phyloP scores from a whole-genome alignment of 192 early-diverging fungal species.

The Kickxella alabastrina region DNA sequence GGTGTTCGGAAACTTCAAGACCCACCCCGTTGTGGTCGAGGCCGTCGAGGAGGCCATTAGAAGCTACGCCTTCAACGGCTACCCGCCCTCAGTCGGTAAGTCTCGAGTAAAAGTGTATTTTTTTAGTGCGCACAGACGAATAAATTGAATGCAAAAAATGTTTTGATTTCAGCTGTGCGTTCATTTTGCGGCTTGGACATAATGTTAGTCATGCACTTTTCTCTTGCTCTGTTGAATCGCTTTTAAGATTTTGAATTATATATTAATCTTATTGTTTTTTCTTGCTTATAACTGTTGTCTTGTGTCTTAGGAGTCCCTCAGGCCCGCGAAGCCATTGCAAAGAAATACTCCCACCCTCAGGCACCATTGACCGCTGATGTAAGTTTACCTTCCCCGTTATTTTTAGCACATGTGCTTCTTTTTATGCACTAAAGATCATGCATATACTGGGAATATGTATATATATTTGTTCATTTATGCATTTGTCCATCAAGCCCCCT shows the following conservation, averaged over 20 bases:
- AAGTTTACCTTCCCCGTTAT: slow-evolving; percentile 20
- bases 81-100: slow-evolving; percentile 71
- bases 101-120: slow-evolving; percentile 2
- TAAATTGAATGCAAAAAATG: too few species aligned
- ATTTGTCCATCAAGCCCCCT: too few species aligned
- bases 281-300: neutral
- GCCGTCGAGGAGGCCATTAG: slow-evolving; percentile 66
- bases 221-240: too few species aligned
- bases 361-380: slow-evolving; percentile 64
- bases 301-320: slow-evolving; percentile 34
- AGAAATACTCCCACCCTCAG: slow-evolving; percentile 60
- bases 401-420: neutral
- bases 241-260: too few species aligned
- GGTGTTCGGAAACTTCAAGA: slow-evolving; percentile 86
- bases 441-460: neutral
- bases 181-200: too few species aligned
- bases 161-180: too few species aligned
- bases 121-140: too few species aligned
- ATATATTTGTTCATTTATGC: neutral
- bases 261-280: neutral
- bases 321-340: slow-evolving; percentile 75
- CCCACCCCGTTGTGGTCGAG: slow-evolving; percentile 62
- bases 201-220: too few species aligned
- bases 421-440: neutral
- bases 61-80: slow-evolving; percentile 79